Base-by-base conservation (phyloP, 257 asterid genomes). In the Solanum pimpinellifolium region DNA sequence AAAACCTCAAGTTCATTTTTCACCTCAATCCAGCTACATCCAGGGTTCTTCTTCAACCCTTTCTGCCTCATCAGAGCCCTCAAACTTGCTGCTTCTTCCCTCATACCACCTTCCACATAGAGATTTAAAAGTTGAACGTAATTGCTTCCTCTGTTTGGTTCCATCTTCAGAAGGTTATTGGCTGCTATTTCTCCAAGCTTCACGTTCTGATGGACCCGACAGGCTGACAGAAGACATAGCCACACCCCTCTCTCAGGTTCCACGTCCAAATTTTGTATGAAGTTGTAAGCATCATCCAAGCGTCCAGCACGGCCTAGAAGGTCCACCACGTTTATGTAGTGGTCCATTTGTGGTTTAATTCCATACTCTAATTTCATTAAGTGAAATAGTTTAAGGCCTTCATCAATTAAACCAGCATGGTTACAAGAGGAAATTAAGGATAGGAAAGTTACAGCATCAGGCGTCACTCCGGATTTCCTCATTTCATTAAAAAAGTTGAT, bases 1-100 rank as follows among this genome's bases (percentile, higher is more conserved):
- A 96, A 96, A 83, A 92, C 93, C 39, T 92, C 93, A 46, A 92
- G 92, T 86, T 91, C 89, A 90, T 92, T 88, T 86, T 89, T 93
- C 60, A 92, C 91, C 92, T 95, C 98, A 49, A 96, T 92, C 99
- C 99, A 96, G 88, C 99, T 96, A 87, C 96, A 95, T 29, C 99
- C 99, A 1, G 98, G 98, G 20, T 76, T 42, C 94, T 97, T 97
- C 86, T 52, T 88, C 78, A 94, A 72, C 42, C 98, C 99, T 87
- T 87, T 92, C 87, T 92, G 90, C 92, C 89, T 95, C 98, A 94
- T 92, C 87, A 86, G 21, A 46, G 77, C 89, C 92, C 99, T 93
- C 92, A 97, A 82, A 18, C 91, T 86, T 25, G 96, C 96, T 12
- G 99, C 98, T 89, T 94, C 93, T 52, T 95, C 97, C 89, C 87